Conservation (phyloP, 2,329 filamentous ascomycete species). For the Alternaria ethzedia region DNA sequence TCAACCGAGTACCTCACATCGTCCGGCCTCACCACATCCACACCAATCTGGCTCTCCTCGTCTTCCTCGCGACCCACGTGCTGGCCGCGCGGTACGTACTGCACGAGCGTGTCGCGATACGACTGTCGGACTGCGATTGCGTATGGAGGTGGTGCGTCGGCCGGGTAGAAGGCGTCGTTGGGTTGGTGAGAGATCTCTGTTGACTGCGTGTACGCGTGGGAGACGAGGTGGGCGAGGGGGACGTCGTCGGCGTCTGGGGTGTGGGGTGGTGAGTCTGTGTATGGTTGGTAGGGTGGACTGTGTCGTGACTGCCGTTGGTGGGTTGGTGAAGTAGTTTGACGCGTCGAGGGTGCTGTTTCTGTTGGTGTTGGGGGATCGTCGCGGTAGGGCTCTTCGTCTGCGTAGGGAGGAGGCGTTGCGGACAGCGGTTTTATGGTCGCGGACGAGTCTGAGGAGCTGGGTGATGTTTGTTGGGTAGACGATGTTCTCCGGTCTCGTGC, state of each 20-base stretch:
- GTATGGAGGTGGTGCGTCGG: constrained; percentile 39
- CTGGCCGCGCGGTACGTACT: constrained; percentile 18
- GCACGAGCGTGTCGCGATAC: constrained; percentile 34
- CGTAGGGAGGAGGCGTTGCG: constrained; percentile 5
- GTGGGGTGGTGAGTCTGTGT: constrained; percentile 10
- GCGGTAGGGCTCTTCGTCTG: constrained; percentile 5
- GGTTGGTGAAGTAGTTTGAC: not conserved
- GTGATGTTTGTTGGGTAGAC: not conserved
- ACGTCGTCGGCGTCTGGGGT: constrained; percentile 31
- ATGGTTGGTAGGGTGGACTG: constrained; percentile 2
- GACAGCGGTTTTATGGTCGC: constrained; percentile 6
- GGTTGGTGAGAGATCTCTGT: not conserved
- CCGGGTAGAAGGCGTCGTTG: constrained; percentile 16
- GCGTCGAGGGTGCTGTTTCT: not conserved
- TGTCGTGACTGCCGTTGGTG: not conserved
- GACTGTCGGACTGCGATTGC: constrained; percentile 31
- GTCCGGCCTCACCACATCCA: constrained; percentile 17
- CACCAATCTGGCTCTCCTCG: constrained; percentile 15
- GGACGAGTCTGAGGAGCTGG: not conserved
- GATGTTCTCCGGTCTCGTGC: not conserved
- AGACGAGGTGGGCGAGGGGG: constrained; percentile 34
- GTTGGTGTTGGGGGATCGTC: constrained; percentile 9
- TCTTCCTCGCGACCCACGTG: constrained; percentile 6
- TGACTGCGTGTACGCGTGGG: constrained; percentile 7
- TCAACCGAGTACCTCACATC: constrained; percentile 36